These are phyloP conservation scores for Basipetospora sp. DNA, from an alignment of 2,329 filamentous ascomycete genomes.

Conservation along the genomic window DNA sequence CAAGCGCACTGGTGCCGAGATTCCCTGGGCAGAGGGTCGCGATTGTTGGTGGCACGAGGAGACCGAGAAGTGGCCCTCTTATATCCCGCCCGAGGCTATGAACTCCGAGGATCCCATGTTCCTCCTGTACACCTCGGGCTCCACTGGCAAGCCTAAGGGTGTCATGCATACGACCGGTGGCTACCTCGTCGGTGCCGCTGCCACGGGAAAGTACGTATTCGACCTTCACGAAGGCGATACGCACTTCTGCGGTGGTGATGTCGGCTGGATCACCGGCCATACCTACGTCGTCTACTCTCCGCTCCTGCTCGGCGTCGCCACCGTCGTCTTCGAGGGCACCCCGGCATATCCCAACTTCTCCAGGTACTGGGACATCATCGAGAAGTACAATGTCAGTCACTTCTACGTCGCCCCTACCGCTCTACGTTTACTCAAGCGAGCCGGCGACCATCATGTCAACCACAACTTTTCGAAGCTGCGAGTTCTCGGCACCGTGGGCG, in stretches of 20 bases:
- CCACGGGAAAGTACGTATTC: conserved; percentile 96
- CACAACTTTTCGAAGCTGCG: conserved; percentile 77
- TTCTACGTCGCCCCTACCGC: conserved; percentile 98
- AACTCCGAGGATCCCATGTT: conserved; percentile 92
- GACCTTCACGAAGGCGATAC: conserved; percentile 88
- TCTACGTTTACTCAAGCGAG: conserved; percentile 82
- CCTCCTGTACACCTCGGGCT: conserved; percentile 93
- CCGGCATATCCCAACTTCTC: conserved; percentile 96
- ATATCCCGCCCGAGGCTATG: conserved; percentile 78
- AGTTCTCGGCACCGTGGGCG: conserved; percentile 85
- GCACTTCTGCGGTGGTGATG: conserved; percentile 96
- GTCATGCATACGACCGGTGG: conserved; percentile 95
- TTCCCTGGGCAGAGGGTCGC: conserved; percentile 77
- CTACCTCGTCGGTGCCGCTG: conserved; percentile 83
- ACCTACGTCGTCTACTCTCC: conserved; percentile 97
- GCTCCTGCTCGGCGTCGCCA: conserved; percentile 79
- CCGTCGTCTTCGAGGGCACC: conserved; percentile 94
- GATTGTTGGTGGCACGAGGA: conserved; percentile 99
- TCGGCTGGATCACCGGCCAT: conserved; percentile 98
- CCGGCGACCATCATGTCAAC: conserved; percentile 83
- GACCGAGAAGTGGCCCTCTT: conserved; percentile 87
- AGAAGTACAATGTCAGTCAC: conserved; percentile 86
- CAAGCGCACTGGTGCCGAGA: conserved; percentile 85
- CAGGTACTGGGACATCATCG: conserved; percentile 96
- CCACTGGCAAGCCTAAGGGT: conserved; percentile 96